Base-by-base conservation (phyloP, 768 basidiomycete species). In the Hypholoma sublateritium region DNA sequence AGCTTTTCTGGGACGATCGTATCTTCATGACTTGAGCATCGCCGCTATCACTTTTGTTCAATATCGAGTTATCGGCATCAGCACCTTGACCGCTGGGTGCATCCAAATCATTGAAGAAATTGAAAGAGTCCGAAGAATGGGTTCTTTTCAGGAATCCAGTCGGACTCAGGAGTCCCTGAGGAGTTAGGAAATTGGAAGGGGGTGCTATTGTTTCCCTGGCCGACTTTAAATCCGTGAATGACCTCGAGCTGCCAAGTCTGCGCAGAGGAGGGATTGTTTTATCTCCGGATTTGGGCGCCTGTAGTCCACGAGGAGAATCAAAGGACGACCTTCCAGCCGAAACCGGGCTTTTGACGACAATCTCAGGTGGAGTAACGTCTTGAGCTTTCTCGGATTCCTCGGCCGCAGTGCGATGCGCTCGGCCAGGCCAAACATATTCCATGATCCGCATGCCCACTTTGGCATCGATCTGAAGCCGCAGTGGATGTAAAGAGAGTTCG, bases 381-480 rank as follows among this genome's bases (percentile, higher is more conserved):
- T 55, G 56, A 25, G 62, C 58, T 19, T 65, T 64, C 13, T 63
- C 55, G 17, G 65, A 60, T 11, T 57, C 60, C 51, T 71, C 69
- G 5, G 67, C 56, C 5, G 57, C 49, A 14, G 32, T 55, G 46
- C 43, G 60, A 32, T 79, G 72, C 21, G 77, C 70, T 58, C 88
- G 80, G 21, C 82, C 79, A 21, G 89, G 87, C 86, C 91, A 95
- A 28, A 97, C 75, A 68, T 98, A 98, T 66, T 91, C 89, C 83
- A 93, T 85, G 55, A 98, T 88, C 54, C 85, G 79, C 17, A 81
- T 80, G 8, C 93, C 94, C 25, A 95, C 80, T 60, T 80, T 82
- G 24, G 91, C 86, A 70, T 98, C 95, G 48, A 98, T 79, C 61
- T 93, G 91, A 6, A 97, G 78, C 28, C 88, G 85, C 62, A 98